Base-by-base conservation (phyloP, 1,284 basidiomycete species). In the Trichosporon sp. region DNA sequence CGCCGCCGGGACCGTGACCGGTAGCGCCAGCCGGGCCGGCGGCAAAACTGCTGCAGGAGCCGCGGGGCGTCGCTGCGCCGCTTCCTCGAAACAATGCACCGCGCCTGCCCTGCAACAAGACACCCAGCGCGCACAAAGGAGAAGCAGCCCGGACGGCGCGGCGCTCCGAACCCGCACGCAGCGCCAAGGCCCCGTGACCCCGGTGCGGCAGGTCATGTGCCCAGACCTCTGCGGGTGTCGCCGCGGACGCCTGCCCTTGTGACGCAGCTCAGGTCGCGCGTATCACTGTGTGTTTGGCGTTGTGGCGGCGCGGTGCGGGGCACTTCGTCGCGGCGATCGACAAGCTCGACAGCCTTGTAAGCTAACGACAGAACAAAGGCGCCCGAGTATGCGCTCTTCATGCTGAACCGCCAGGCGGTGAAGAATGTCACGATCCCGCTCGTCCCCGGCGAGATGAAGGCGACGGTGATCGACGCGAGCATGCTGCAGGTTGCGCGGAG, bases 391-490 rank as follows among this genome's bases (percentile, higher is more conserved):
- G 76, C 77, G 18, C 69, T 81, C 62, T 81, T 74, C 72, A 77
- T 82, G 77, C 73, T 82, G 34, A 82, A 82, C 70, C 71, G 80
- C 18, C 71, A 75, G 53, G 71, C 76, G 0, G 73, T 79, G 63
- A 82, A 80, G 70, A 80, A 80, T 60, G 74, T 77, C 51, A 71
- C 74, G 15, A 77, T 80, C 51, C 76, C 79, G 1, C 70, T 82
- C 1, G 65, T 78, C 11, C 77, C 77, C 1, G 77, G 80, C 27
- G 80, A 82, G 67, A 81, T 82, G 77, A 79, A 78, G 70, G 69
- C 74, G 35, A 79, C 74, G 8, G 70, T 73, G 15, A 73, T 78
- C 29, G 77, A 77, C 67, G 69, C 74, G 32, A 74, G 69, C 31
- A 79, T 77, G 73, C 67, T 82, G 47, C 78, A 81, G 69, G 75